Base-by-base conservation (phyloP, 495 filamentous ascomycete genomes). In the Lasiosphaeris hirsuta region DNA sequence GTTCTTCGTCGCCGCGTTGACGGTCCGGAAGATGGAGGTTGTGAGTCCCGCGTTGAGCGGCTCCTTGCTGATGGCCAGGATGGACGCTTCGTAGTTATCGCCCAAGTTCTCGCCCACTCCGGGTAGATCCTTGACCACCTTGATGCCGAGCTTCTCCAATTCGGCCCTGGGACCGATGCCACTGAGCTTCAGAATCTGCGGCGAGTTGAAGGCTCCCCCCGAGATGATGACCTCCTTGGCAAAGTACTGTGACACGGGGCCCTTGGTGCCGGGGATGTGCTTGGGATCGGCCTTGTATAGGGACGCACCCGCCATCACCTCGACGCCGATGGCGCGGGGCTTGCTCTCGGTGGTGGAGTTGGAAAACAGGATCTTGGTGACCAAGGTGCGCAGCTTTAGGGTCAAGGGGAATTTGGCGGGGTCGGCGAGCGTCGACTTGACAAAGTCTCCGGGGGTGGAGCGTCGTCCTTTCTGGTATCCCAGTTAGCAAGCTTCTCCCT, bases 101-200 rank as follows among this genome's bases (percentile, higher is more conserved):
- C 75, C 74, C 6, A 85, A 70, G 42, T 81, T 81, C 50, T 74
- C 74, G 4, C 82, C 82, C 2, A 85, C 82, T 10, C 79, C 82
- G 8, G 81, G 81, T 0, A 78, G 61, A 19, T 83, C 68, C 2
- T 75, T 63, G 15, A 73, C 58, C 23, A 78, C 71, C n/a, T 72
- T 61, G 42, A 86, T 83, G 9, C 65, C 66, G 53, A 77, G 71
- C 41, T 76, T 70, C 1, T 66, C 54, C 10, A 84, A 69, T 45
- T 84, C 79, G 0, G 72, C 69, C 7, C 69, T 71, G 0, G 79
- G 73, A 0, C 83, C 82, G 48, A 86, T 77, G 8, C 81, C 82
- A 14, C 73, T 79, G 3, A 80, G 77, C 56, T 82, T 78, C 9
- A 86, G 69, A 13, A 85, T 75, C 40, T 82, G 75, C 15, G 82